Conservation (phyloP, 1,284 basidiomycete species). For the Boletus mariae region DNA sequence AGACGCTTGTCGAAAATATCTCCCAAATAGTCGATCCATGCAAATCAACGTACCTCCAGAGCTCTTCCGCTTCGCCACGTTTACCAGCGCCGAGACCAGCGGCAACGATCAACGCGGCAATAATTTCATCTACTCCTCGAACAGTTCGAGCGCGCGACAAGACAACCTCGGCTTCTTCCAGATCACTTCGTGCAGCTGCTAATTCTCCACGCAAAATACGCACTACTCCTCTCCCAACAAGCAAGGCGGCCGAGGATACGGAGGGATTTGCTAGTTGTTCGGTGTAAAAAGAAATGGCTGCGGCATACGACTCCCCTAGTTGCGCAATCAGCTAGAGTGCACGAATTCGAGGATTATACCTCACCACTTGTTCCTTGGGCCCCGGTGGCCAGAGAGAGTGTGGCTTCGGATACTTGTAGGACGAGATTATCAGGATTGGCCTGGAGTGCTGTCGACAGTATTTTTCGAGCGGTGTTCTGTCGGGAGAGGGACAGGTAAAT, state of each 20-base stretch:
- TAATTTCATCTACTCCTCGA: constrained; percentile 48
- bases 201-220: constrained; percentile 81
- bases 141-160: constrained; percentile 25
- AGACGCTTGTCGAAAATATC: background rate
- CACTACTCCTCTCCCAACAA: constrained; percentile 81
- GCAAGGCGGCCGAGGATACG: constrained; percentile 67
- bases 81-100: constrained; percentile 57
- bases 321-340: background rate
- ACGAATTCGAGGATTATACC: background rate
- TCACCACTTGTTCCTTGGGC: constrained; percentile 48
- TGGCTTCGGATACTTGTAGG: constrained; percentile 86
- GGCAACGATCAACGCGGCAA: constrained; percentile 68
- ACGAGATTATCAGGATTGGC: constrained; percentile 89
- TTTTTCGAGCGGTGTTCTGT: constrained; percentile 80
- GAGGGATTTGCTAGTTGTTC: constrained; percentile 89
- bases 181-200: constrained; percentile 78
- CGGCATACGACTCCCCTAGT: constrained; percentile 49
- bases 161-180: constrained; percentile 68
- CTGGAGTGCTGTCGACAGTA: constrained; percentile 75
- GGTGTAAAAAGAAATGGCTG: constrained; percentile 82
- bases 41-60: constrained; percentile 53
- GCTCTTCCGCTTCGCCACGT: constrained; percentile 58
- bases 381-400: constrained; percentile 79
- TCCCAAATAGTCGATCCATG: background rate
- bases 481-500: constrained; percentile 84